These are phyloP conservation scores for Fistulinella cinereoalba DNA, from an alignment of 1,284 basidiomycete species.

Conservation along the genomic window DNA sequence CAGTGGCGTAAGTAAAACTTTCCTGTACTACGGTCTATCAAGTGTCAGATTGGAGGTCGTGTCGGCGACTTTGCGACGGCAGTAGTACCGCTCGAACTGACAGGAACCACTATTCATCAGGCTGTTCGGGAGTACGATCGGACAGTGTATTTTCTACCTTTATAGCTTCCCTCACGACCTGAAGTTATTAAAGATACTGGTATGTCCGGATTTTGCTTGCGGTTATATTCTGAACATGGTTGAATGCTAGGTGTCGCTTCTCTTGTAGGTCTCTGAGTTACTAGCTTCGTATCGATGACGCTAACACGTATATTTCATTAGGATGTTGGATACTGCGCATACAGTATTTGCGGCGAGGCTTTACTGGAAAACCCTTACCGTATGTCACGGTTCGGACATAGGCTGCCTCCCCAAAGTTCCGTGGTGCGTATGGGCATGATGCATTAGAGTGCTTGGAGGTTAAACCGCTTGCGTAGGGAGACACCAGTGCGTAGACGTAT, in stretches of 20 bases:
- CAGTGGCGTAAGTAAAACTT: slow-evolving; percentile 6
- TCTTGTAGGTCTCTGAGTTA: slow-evolving; percentile 10
- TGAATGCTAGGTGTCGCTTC: slow-evolving; percentile 1
- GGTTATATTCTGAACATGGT: background rate
- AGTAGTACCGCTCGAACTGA: no score
- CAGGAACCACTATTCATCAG: background rate
- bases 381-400: background rate
- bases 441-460: background rate
- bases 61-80: no score
- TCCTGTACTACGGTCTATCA: background rate
- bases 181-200: slow-evolving; percentile 9
- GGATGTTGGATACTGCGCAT: slow-evolving; percentile 6
- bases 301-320: no score
- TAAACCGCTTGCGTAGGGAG: slow-evolving; percentile 1
- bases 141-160: slow-evolving; percentile 12
- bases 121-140: slow-evolving; percentile 12
- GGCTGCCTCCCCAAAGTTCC: background rate
- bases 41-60: background rate
- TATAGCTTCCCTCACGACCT: slow-evolving; percentile 13
- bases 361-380: background rate
- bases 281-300: background rate
- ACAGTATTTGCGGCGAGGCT: background rate
- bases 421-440: slow-evolving; percentile 5
- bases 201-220: background rate
- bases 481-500: slow-evolving; percentile 1